Evolutionary conservation across 2,329 filamentous ascomycete genomes (phyloP).

Genomic region (Thermothelomyces thermophilus): DNA sequence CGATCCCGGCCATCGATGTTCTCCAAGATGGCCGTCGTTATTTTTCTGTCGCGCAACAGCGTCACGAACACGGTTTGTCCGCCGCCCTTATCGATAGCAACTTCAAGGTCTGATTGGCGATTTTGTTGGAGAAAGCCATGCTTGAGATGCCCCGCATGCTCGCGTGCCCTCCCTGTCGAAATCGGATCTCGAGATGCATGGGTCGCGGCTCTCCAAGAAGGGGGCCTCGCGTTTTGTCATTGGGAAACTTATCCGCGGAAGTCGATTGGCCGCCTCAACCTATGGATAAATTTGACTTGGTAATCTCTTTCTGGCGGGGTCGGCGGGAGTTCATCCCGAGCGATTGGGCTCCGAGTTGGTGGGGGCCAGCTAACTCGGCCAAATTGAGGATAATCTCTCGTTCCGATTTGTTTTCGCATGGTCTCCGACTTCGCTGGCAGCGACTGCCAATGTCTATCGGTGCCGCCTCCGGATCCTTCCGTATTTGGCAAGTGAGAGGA

Average conservation of each 20-base stretch:
- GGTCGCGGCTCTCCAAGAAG: background rate
- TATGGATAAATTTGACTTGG: slow-evolving; percentile 13
- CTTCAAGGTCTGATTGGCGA: background rate
- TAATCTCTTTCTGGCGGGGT: slow-evolving; percentile 11
- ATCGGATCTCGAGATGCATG: background rate
- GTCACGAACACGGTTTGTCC: background rate
- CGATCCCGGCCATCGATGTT: background rate
- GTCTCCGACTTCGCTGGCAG: slow-evolving; percentile 19
- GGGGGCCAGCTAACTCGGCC: background rate
- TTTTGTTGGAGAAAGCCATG: background rate
- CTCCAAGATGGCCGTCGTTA: background rate
- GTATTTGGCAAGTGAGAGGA: slow-evolving; percentile 10
- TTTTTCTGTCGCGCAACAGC: background rate
- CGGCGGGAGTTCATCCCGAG: slow-evolving; percentile 12
- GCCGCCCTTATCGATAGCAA: slow-evolving; percentile 5
- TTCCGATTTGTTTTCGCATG: slow-evolving; percentile 19
- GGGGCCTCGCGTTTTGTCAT: slow-evolving; percentile 1
- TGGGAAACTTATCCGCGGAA: slow-evolving; percentile 13
- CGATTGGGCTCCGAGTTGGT: background rate
- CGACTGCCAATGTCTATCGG: background rate
- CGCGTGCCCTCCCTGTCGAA: slow-evolving; percentile 16
- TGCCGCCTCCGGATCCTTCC: slow-evolving; percentile 15
- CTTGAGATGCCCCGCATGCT: slow-evolving; percentile 10
- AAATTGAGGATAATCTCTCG: background rate
- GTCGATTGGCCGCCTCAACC: slow-evolving; percentile 17